Evolutionary conservation across 352 stramenopile species (phyloP), one percentile per base, ranked within the genome.

Genomic region (Phytophthora hybrid): DNA sequence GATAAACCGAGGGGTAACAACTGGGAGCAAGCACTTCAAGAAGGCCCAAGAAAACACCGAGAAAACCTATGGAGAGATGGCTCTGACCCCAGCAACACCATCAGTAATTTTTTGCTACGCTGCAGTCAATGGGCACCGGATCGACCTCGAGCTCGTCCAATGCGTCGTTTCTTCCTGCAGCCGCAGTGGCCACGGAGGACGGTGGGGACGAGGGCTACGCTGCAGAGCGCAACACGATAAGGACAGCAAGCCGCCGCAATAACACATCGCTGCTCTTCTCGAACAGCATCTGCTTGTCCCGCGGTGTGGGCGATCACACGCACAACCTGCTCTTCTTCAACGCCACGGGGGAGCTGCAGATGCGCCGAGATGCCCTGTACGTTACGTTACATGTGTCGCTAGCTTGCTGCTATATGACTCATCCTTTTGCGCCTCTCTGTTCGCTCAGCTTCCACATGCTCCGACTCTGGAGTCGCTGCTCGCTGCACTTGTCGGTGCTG

Each of bases 1-100:
- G 31, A 10, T 71, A 63, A 44, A 59, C 1, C 7, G 32, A 49
- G n/a, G 61, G 23, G 18, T 55, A 53, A 41, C 51, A 62, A 31
- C 21, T 44, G 37, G 14, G 21, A 16, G n/a, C 32, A 32, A 53
- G 44, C 57, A 62, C 53, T 46, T 46, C 39, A 46, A 46, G 39
- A 46, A 46, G 39, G 6, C 39, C 13, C 39, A 18, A 46, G 39
- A 46, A 46, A 46, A 46, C 39, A 46, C 39, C 13, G 39, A n/a
- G 39, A 46, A 46, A 46, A 14, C 5, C 0, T 46, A n/a, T 46
- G 39, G 39, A 46, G 39, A 46, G 39, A 46, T 46, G 39, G 39
- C 39, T 46, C 39, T 46, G 39, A 46, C 39, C 39, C 39, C 39
- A 46, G 39, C 13, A 13, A 46, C 39, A 46, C 39, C 18, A n/a